phyloP scores from a whole-genome alignment of 2,329 filamentous ascomycete species.

The Alternaria ventricosa region DNA sequence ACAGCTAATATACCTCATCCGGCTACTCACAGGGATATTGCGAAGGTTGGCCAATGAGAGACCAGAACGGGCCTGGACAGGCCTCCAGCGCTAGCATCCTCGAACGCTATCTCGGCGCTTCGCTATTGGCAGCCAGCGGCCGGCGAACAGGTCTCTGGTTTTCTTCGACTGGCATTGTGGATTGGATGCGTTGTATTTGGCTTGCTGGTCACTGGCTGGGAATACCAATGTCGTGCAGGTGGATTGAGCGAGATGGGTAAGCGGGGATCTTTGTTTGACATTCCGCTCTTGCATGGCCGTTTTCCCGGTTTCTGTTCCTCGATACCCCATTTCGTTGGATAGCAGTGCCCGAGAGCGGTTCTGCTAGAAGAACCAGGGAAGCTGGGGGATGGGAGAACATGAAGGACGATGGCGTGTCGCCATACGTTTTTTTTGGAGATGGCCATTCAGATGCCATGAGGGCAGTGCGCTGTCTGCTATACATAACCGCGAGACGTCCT shows the following conservation, averaged over 20 bases:
- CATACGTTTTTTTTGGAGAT: background rate
- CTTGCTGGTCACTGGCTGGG: background rate
- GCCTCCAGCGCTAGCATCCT: background rate
- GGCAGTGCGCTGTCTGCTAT: background rate
- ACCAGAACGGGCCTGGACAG: background rate
- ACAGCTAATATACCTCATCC: constrained; percentile 17
- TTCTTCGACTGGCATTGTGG: background rate
- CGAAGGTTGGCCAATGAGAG: background rate
- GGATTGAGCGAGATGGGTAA: background rate
- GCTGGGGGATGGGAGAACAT: background rate
- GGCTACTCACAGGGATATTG: background rate
- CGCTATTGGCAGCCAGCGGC: background rate
- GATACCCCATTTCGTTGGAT: background rate
- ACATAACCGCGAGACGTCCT: background rate
- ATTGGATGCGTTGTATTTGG: background rate
- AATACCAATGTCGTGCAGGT: background rate
- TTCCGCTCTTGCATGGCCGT: background rate
- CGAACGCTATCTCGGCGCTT: background rate
- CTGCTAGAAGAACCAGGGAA: background rate
- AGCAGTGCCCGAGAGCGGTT: background rate
- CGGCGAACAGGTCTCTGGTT: background rate
- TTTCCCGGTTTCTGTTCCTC: background rate
- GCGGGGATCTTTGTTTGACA: background rate
- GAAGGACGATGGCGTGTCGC: background rate
- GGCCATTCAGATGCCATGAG: background rate